These are phyloP conservation scores for Aureobasidium sp. DNA, from an alignment of 2,329 filamentous ascomycete genomes.

Conservation along the genomic window DNA sequence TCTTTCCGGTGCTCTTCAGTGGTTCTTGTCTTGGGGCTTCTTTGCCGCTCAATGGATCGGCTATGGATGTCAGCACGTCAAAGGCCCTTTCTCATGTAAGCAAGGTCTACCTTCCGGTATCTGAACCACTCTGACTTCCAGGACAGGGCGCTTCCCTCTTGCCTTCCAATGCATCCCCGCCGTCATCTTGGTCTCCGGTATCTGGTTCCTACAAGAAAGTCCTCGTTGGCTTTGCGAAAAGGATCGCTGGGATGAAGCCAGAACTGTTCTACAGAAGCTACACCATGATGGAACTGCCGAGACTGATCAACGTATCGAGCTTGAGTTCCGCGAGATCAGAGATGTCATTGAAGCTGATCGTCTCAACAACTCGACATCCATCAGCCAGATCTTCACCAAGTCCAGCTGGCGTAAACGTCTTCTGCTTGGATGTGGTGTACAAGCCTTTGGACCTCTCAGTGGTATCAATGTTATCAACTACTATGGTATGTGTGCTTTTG, in stretches of 20 bases:
- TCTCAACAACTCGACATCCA: conserved; percentile 58
- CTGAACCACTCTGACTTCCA: neutral
- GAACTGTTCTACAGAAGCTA: conserved; percentile 47
- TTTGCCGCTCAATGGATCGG: conserved; percentile 44
- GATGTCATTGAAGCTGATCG: conserved; percentile 68
- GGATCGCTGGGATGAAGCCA: conserved; percentile 28
- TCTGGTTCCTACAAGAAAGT: conserved; percentile 34
- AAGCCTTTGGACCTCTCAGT: conserved; percentile 23
- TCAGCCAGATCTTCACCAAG: conserved; percentile 63
- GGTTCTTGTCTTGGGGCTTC: conserved; percentile 44
- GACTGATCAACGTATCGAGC: conserved; percentile 45
- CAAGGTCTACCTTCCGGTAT: too few relatives aligned
- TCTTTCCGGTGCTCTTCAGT: conserved; percentile 35
- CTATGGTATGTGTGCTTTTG: conserved; percentile 14
- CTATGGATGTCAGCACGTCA: conserved; percentile 38
- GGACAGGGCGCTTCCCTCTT: conserved; percentile 36
- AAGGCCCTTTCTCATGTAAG: conserved; percentile 3
- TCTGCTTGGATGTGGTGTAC: conserved; percentile 24
- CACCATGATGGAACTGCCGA: conserved; percentile 52
- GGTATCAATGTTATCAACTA: conserved; percentile 26
- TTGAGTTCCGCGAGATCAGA: conserved; percentile 67
- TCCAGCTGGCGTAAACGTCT: conserved; percentile 57
- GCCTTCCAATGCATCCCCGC: conserved; percentile 45
- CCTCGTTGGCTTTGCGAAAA: conserved; percentile 33
- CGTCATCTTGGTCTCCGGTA: conserved; percentile 35